Evolutionary conservation across 2,329 filamentous ascomycete genomes (phyloP).

Genomic region (Nothophoma quercina): DNA sequence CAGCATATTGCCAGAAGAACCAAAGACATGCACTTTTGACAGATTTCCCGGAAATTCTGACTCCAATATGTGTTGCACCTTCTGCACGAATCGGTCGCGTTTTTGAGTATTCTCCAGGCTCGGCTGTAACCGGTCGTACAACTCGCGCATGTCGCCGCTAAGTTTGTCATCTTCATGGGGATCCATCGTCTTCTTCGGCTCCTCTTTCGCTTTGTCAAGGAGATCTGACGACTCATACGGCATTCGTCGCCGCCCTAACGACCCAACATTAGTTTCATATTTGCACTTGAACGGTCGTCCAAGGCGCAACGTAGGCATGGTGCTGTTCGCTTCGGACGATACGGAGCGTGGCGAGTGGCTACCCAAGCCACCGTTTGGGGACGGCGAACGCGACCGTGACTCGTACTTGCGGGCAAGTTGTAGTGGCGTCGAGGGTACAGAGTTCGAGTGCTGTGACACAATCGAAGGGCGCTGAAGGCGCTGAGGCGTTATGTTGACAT

Average conservation of each 20-base stretch:
- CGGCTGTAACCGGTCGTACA: slow-evolving; percentile 86
- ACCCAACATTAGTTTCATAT: slow-evolving; percentile 84
- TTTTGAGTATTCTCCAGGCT: slow-evolving; percentile 79
- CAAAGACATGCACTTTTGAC: slow-evolving; percentile 92
- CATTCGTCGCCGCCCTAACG: slow-evolving; percentile 81
- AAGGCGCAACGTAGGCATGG: slow-evolving; percentile 71
- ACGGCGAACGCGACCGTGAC: slow-evolving; percentile 78
- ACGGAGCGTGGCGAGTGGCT: slow-evolving; percentile 89
- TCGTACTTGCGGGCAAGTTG: slow-evolving; percentile 86
- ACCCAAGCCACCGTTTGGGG: slow-evolving; percentile 73
- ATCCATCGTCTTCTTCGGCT: slow-evolving; percentile 64
- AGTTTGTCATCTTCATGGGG: slow-evolving; percentile 61
- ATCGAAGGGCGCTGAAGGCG: slow-evolving; percentile 57
- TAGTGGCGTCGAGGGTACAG: slow-evolving; percentile 91
- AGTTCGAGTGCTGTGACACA: slow-evolving; percentile 76
- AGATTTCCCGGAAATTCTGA: slow-evolving; percentile 90
- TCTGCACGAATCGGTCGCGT: slow-evolving; percentile 78
- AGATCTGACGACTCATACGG: slow-evolving; percentile 90
- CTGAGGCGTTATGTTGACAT: slow-evolving; percentile 23
- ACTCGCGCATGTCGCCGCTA: slow-evolving; percentile 80
- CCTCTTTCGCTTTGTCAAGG: slow-evolving; percentile 72
- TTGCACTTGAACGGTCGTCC: slow-evolving; percentile 72
- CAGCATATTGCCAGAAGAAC: slow-evolving; percentile 94
- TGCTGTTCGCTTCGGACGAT: slow-evolving; percentile 85
- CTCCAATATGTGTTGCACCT: slow-evolving; percentile 87